Evolutionary conservation across 2,329 filamentous ascomycete genomes (phyloP), one percentile per base, ranked within the genome.

Genomic region (Sporothrix brasiliensis): DNA sequence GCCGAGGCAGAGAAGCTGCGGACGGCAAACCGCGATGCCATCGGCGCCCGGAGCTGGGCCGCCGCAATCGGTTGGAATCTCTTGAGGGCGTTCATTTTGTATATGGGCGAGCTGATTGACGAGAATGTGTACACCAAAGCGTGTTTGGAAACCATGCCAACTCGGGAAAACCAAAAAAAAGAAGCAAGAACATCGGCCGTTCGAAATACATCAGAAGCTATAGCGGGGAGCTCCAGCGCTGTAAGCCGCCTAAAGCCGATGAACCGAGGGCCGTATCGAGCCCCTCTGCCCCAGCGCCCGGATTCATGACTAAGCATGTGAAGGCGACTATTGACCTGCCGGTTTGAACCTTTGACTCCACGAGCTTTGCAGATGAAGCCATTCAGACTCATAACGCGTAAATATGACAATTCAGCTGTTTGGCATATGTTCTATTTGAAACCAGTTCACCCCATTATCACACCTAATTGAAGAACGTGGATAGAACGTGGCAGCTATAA

Each of bases 41-140:
- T 81, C 54, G 85, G 85, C 67, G 84, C 80, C 76, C 86, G 85
- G 77, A 91, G 86, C 73, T 85, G 85, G 39, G 86, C 86, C 77
- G 86, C 86, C 77, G 87, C 86, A 73, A 87, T 80, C 60, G 91
- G 86, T 78, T 87, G 85, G 76, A 91, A 79, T 75, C 83, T 85
- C 75, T 87, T 85, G 71, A 89, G 79, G 54, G 84, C 77, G 76
- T 86, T 87, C 85, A 86, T 86, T 68, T 69, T 78, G 49, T 27
- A 11, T 30, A 10, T 39, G 39, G 49, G 63, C 27, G 24, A 21
- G 27, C 5, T 66, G 49, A 11, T 53, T n/a, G 63, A 39, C 39
- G 11, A 19, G 27, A 24, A n/a, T 30, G 30, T 39, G 16, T 41
- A 21, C 41, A 11, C 11, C 41, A 13, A 44, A 16, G 53, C 14